phyloP scores from a whole-genome alignment of 345 rosid species.

The Gossypium arboreum region DNA sequence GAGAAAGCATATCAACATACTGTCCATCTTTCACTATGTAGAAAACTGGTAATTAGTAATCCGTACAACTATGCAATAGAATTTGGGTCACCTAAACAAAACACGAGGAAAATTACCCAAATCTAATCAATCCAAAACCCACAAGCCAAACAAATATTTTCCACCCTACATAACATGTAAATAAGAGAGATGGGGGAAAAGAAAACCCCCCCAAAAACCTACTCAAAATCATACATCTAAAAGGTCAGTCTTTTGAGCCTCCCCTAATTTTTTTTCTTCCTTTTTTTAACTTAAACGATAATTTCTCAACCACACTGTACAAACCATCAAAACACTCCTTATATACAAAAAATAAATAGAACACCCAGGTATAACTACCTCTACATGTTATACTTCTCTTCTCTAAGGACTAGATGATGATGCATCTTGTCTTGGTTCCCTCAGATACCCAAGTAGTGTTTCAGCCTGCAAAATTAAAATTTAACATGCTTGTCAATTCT shows the following conservation, averaged over 20 bases:
- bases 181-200: conserved; percentile 14
- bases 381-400: conserved; percentile 8
- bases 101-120: conserved; percentile 29
- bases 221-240: conserved; percentile 37
- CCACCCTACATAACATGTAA: conserved; percentile 10
- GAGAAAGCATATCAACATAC: not conserved
- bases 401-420: conserved; percentile 51
- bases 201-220: conserved; percentile 21
- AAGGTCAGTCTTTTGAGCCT: conserved; percentile 31
- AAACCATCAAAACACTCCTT: conserved; percentile 43
- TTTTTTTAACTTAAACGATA: conserved; percentile 5
- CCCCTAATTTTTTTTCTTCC: conserved; percentile 3
- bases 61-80: conserved; percentile 7
- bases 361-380: conserved; percentile 23
- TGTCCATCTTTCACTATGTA: conserved; percentile 22
- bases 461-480: conserved; percentile 66
- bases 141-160: conserved; percentile 10
- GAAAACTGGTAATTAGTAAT: conserved; percentile 24
- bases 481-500: not conserved
- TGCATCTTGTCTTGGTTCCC: conserved; percentile 70
- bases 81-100: conserved; percentile 32
- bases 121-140: conserved; percentile 27
- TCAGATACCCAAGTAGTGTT: conserved; percentile 66
- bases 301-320: conserved; percentile 51
- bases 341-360: conserved; percentile 37